Evolutionary conservation across 148 eudicot species (phyloP), one percentile per base, ranked within the genome.

Genomic region (Limonium bicolor): DNA sequence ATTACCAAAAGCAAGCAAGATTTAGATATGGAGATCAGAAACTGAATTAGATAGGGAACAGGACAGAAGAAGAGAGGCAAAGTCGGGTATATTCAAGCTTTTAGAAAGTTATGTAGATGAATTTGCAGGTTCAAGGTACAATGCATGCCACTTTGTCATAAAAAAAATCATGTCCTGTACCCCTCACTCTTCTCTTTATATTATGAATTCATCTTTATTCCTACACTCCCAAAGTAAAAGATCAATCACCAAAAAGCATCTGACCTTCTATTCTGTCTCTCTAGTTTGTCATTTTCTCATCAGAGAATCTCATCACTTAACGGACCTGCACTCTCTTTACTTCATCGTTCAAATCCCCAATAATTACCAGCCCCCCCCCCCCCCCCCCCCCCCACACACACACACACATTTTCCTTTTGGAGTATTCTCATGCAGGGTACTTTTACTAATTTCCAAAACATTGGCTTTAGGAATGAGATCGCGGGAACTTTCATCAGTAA

Each of bases 301-400:
- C 61, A 67, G 61, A 71, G 86, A 80, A 80, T 80, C 80, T 77
- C 69, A 77, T 71, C 67, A 58, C 43, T 62, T 44, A 27, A 17
- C 34, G 66, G 64, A 67, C 49, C 27, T 35, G 26, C 53, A 33
- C 56, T 64, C 63, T 58, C 58, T 56, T 48, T 48, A 51, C 48
- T 56, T 57, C 63, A 63, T 36, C 56, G 66, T 71, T 64, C 79
- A 47, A 56, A 24, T 57, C 24, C 65, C 68, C 63, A 67, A 76
- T 69, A 60, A 85, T 80, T 60, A 56, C 60, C 38, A 59, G 48
- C 32, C 53, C 50, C 61, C 62, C 66, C 68, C 54, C 57, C 25
- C 59, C 54, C 8, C 41, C 33, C 54, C 64, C 58, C 39, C 59
- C 55, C 56, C 44, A 62, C 44, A 43, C 14, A 43, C 29, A 14